Evolutionary conservation across 495 filamentous ascomycete species (phyloP).

Genomic region (Hypoxylon intermedium): DNA sequence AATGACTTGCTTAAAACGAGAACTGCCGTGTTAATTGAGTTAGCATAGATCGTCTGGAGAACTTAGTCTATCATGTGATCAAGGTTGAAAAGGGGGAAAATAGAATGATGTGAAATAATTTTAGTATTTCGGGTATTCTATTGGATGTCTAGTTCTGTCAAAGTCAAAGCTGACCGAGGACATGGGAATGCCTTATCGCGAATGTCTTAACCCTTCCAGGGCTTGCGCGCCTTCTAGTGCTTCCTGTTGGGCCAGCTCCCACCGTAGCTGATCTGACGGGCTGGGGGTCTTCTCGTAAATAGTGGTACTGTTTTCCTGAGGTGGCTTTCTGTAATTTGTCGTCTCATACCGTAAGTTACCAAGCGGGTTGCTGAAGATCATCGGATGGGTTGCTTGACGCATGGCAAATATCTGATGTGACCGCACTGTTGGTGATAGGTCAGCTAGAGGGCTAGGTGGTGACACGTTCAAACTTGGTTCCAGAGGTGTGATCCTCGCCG

Average conservation of each 20-base stretch:
- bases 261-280: conserved; percentile 41
- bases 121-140: not conserved
- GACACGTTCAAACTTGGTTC: conserved; percentile 34
- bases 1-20: too few species aligned
- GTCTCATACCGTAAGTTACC: conserved; percentile 32
- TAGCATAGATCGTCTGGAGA: too few species aligned
- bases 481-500: conserved; percentile 28
- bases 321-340: conserved; percentile 26
- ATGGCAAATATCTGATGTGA: conserved; percentile 12
- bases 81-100: too few species aligned
- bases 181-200: conserved; percentile 4
- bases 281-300: conserved; percentile 40
- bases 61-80: too few species aligned
- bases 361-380: conserved; percentile 40
- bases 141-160: not conserved
- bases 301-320: conserved; percentile 5
- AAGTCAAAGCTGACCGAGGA: not conserved
- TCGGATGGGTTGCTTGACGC: conserved; percentile 24
- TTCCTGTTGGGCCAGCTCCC: conserved; percentile 39
- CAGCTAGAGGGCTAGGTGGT: conserved; percentile 38
- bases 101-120: not conserved
- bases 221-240: conserved; percentile 26
- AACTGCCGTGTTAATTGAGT: too few species aligned
- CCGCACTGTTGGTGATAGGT: conserved; percentile 19
- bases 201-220: conserved; percentile 16